Conservation (phyloP, 2,329 filamentous ascomycete genomes). For the Sporothrix brunneoviolacea region DNA sequence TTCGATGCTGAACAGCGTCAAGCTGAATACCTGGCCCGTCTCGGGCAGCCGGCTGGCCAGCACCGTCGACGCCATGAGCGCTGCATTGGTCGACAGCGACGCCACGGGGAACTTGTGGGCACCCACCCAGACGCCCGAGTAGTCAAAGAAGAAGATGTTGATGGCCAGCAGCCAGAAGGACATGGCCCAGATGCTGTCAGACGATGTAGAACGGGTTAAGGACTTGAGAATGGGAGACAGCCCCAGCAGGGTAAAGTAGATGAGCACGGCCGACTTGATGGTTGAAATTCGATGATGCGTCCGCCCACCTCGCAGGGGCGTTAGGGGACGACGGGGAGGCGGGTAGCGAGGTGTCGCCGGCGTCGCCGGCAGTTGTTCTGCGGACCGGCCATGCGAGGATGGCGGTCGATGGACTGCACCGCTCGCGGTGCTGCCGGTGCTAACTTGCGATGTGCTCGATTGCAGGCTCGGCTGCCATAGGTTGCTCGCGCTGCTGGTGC, state of each 20-base stretch:
- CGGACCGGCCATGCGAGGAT: not conserved
- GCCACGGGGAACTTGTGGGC: slow-evolving; percentile 56
- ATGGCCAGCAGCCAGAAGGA: slow-evolving; percentile 87
- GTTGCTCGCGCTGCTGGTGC: not conserved
- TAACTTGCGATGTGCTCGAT: not conserved
- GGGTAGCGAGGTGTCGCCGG: slow-evolving; percentile 25
- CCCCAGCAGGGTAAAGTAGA: slow-evolving; percentile 86
- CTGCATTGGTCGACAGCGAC: slow-evolving; percentile 85
- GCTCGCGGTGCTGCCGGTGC: not conserved
- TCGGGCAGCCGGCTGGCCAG: slow-evolving; percentile 82
- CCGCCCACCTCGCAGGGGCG: slow-evolving; percentile 32
- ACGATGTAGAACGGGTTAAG: slow-evolving; percentile 85
- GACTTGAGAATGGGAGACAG: slow-evolving; percentile 94
- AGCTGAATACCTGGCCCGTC: slow-evolving; percentile 88
- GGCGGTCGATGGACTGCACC: not conserved
- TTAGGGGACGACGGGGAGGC: slow-evolving; percentile 22
- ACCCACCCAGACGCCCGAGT: slow-evolving; percentile 58
- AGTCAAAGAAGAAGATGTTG: slow-evolving; percentile 98
- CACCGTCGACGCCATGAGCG: slow-evolving; percentile 92
- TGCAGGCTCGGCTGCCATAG: not conserved
- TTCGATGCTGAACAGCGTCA: slow-evolving; percentile 94
- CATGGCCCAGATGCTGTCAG: slow-evolving; percentile 96
- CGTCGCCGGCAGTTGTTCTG: slow-evolving; percentile 14
- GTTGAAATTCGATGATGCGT: slow-evolving; percentile 60
- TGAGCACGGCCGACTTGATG: slow-evolving; percentile 84